These are phyloP conservation scores for Entomortierella parvispora DNA, from an alignment of 192 early-diverging fungal species.

Conservation along the genomic window DNA sequence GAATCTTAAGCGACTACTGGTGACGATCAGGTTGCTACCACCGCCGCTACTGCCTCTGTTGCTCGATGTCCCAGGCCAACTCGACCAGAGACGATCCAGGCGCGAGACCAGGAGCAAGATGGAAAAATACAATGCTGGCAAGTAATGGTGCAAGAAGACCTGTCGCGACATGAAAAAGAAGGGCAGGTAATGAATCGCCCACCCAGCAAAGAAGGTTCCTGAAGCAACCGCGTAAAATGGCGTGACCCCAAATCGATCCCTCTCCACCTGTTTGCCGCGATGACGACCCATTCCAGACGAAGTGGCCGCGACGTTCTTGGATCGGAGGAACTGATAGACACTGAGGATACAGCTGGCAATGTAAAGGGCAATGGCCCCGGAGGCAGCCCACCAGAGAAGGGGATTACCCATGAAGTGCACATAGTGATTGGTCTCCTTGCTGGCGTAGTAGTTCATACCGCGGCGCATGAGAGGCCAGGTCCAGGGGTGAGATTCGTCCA, in stretches of 20 bases:
- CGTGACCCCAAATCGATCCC: conserved; percentile 49
- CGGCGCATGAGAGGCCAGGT: conserved; percentile 88
- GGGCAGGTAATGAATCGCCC: conserved; percentile 90
- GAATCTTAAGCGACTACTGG: conserved; percentile 51
- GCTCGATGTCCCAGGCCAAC: conserved; percentile 30
- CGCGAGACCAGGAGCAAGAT: conserved; percentile 76
- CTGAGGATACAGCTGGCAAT: conserved; percentile 54
- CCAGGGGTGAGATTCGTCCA: conserved; percentile 88
- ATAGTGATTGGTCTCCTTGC: conserved; percentile 64
- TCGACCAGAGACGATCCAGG: conserved; percentile 72
- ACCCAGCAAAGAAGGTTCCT: conserved; percentile 77
- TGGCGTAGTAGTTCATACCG: conserved; percentile 90
- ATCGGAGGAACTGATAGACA: conserved; percentile 57
- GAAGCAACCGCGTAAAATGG: conserved; percentile 65
- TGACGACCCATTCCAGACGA: too few species aligned
- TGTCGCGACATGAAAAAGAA: conserved; percentile 92
- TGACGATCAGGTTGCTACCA: background rate
- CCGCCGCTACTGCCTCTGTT: too few species aligned
- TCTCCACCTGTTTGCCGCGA: conserved; percentile 13
- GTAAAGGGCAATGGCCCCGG: conserved; percentile 67
- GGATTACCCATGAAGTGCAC: conserved; percentile 96
- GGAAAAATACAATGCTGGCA: conserved; percentile 90
- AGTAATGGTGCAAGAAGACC: conserved; percentile 92
- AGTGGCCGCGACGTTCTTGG: conserved; percentile 44
- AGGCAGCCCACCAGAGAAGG: conserved; percentile 82